Evolutionary conservation across 2,329 filamentous ascomycete species (phyloP).

Genomic region (Pseudohalonectria lignicola): DNA sequence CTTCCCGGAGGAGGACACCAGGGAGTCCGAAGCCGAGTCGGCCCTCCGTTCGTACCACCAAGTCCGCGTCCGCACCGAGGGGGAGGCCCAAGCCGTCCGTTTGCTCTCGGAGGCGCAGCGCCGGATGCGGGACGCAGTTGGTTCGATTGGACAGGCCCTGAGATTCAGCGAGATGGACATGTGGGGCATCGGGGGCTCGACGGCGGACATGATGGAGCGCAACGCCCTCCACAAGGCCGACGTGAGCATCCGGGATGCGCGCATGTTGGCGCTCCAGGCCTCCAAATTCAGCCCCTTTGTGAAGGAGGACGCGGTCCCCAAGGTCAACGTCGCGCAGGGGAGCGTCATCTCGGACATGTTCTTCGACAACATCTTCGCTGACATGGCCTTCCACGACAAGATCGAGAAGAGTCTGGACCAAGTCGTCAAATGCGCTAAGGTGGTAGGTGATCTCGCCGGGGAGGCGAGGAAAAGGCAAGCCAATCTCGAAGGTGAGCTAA

Average conservation of each 20-base stretch:
- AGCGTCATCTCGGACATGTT: constrained; percentile 37
- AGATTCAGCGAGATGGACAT: constrained; percentile 31
- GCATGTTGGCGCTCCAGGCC: constrained; percentile 27
- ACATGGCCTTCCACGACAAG: constrained; percentile 39
- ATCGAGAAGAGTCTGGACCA: constrained; percentile 31
- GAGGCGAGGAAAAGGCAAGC: constrained; percentile 19
- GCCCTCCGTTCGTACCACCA: constrained; percentile 25
- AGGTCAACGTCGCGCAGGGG: constrained; percentile 30
- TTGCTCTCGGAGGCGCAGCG: constrained; percentile 26
- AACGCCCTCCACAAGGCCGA: constrained; percentile 37
- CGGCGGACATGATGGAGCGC: constrained; percentile 41
- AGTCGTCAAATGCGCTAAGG: constrained; percentile 20
- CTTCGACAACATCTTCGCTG: constrained; percentile 44
- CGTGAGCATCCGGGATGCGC: constrained; percentile 25
- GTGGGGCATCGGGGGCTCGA: constrained; percentile 35
- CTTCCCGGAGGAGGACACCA: constrained; percentile 40
- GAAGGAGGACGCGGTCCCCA: constrained; percentile 23
- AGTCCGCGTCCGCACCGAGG: constrained; percentile 21
- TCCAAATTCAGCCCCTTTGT: constrained; percentile 21
- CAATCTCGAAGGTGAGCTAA: constrained; percentile 19
- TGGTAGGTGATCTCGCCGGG: constrained; percentile 17
- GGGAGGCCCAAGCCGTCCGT: constrained; percentile 27
- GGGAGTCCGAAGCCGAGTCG: constrained; percentile 24
- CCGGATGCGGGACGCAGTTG: constrained; percentile 21
- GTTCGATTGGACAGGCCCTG: constrained; percentile 29